Evolutionary conservation across 2,329 filamentous ascomycete genomes (phyloP), one percentile per base, ranked within the genome.

Genomic region (Stagonosporopsis tanaceti): DNA sequence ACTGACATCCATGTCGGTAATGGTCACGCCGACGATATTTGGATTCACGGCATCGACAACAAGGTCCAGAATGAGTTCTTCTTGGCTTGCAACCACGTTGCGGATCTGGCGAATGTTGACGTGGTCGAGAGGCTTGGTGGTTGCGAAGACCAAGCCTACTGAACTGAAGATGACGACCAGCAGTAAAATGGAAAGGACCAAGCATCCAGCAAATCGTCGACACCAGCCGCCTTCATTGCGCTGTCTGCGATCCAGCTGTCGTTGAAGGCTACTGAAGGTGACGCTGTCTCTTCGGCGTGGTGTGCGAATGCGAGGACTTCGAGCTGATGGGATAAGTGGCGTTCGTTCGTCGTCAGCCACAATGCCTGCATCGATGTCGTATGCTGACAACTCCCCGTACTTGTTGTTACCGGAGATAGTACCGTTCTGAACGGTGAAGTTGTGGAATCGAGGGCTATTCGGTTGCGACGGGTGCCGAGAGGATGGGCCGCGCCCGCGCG

Each of bases 31-130:
- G 37, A 98, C 90, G 38, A 97, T 88, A 67, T 98, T 99, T 1
- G 94, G 93, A 73, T 99, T 99, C 67, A 94, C 84, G 0, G 94
- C 95, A 65, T 87, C 87, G 58, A 99, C 92, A 20, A 91, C 87
- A 46, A 99, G 80, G 75, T 99, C 94, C 69, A 98, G 85, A 87
- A 99, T 97, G 39, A 99, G 84, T 74, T 98, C 93, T 75, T 97
- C 92, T 75, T 97, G 92, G 67, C 92, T 97, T 2, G 93, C 93
- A 46, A 98, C 85, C 24, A 99, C 92, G 65, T 97, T 96, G 67
- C 90, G 87, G 64, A 99, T 92, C 62, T 89, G 88, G 53, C 89
- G 81, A 41, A 98, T 86, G 62, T 89, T 83, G 57, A 98, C 90
- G 62, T 91, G 87, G 25, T 87, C 85, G 45, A 99, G 84, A 6